Evolutionary conservation across 495 filamentous ascomycete species (phyloP), one percentile per base, ranked within the genome.

Genomic region (Coniosporium apollinis): DNA sequence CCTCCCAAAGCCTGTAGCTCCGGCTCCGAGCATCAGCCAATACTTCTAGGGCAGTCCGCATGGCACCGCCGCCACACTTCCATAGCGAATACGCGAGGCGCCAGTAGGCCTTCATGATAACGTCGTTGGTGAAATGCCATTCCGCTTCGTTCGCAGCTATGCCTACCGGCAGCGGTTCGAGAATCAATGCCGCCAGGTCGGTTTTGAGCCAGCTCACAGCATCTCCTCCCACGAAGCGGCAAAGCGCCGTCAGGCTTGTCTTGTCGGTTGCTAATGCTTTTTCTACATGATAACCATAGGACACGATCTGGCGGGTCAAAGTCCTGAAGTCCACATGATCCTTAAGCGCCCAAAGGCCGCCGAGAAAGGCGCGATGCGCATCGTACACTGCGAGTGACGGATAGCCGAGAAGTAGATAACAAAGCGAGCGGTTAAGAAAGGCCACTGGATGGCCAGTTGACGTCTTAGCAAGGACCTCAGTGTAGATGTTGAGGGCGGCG

Each of bases 341-440:
- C n/a, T n/a, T n/a, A n/a, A n/a, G n/a, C n/a, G n/a, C n/a, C n/a
- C n/a, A n/a, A n/a, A n/a, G n/a, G n/a, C n/a, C n/a, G n/a, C 24
- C 33, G 18, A 50, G 7, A 10, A 37, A 22, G 5, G 51, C 51
- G 18, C 53, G 51, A 24, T 48, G 43, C 2, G 48, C 51, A 33
- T 55, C 54, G 4, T 37, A 22, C 7, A 34, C 51, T 1, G 52
- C 54, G n/a, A 57, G 47, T 14, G 44, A 28, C 10, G 47, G 47
- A 30, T 33, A 44, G 6, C 37, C 39, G 6, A 47, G 35, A 7
- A 30, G 3, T 1, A 53, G 14, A 28, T 55, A 51, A 34, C 52
- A 54, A 0, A 57, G 39, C n/a, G 43, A 38, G 4, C 54, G 51
- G 37, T 57, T 57, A 16, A 55, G 49, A 21, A 57, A 46, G 8